Conservation (phyloP, 2,329 filamentous ascomycete genomes). For the Ilyonectria sp. region DNA sequence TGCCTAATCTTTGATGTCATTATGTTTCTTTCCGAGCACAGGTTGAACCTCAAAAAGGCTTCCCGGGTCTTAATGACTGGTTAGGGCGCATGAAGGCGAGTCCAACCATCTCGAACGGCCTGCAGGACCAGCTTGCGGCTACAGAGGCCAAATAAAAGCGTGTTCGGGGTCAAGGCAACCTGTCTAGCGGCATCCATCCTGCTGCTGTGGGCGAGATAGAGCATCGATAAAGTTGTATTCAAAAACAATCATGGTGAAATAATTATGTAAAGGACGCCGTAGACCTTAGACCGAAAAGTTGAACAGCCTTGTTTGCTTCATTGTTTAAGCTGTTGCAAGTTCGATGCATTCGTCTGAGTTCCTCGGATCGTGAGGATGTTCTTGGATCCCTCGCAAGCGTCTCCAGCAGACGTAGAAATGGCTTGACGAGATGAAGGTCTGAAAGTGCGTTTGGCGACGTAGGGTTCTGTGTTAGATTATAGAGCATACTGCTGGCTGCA, state of each 20-base stretch:
- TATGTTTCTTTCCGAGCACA: constrained; percentile 1
- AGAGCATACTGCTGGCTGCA: constrained; percentile 6
- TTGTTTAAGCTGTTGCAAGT: constrained; percentile 5
- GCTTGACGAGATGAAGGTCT: constrained; percentile 8
- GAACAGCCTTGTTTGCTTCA: constrained; percentile 1
- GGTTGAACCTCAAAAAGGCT: background rate
- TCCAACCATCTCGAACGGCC: background rate
- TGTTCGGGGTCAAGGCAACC: background rate
- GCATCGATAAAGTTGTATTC: constrained; percentile 2
- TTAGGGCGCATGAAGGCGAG: background rate
- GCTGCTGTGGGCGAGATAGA: background rate
- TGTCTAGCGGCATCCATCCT: background rate
- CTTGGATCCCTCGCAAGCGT: background rate
- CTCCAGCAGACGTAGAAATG: constrained; percentile 6
- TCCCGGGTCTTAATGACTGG: background rate
- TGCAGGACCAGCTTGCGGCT: background rate
- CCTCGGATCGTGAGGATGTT: background rate
- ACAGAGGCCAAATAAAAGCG: background rate
- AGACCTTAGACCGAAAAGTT: background rate
- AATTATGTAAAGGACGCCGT: constrained; percentile 1
- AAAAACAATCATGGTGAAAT: background rate
- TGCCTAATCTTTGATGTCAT: background rate
- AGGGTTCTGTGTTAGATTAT: constrained; percentile 1
- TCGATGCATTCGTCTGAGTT: constrained; percentile 1
- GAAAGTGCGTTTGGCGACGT: constrained; percentile 3